Evolutionary conservation across 1,284 basidiomycete species (phyloP).

Genomic region (Sanguinoderma infundibulare): DNA sequence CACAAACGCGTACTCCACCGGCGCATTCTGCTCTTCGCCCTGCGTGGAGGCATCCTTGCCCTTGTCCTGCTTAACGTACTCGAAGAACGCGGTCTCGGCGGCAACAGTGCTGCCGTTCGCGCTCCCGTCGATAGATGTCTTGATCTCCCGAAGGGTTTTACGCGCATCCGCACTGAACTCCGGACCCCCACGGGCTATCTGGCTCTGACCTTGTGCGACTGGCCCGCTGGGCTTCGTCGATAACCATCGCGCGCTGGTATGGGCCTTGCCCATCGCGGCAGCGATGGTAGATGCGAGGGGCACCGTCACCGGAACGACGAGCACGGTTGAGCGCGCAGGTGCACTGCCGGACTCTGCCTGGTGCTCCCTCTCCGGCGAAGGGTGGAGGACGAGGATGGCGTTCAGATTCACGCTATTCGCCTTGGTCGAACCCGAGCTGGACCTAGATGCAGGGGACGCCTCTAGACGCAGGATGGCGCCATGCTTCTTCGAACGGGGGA

Average conservation of each 20-base stretch:
- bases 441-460: slow-evolving; percentile 27
- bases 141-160: slow-evolving; percentile 46
- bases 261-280: slow-evolving; percentile 59
- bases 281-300: slow-evolving; percentile 62
- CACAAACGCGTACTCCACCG: slow-evolving; percentile 56
- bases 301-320: slow-evolving; percentile 59
- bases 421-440: not conserved
- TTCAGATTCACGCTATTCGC: slow-evolving; percentile 36
- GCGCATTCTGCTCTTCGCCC: slow-evolving; percentile 9
- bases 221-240: slow-evolving; percentile 12
- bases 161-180: slow-evolving; percentile 36
- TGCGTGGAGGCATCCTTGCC: slow-evolving; percentile 15
- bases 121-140: slow-evolving; percentile 16
- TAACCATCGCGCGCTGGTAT: slow-evolving; percentile 56
- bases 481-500: slow-evolving; percentile 42
- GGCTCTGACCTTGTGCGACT: not conserved
- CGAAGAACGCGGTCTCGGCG: slow-evolving; percentile 54
- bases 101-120: slow-evolving; percentile 20
- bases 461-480: slow-evolving; percentile 40
- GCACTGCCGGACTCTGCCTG: slow-evolving; percentile 24
- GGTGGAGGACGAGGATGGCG: slow-evolving; percentile 58
- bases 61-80: slow-evolving; percentile 46
- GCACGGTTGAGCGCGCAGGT: slow-evolving; percentile 50
- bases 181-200: slow-evolving; percentile 4
- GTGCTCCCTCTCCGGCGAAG: slow-evolving; percentile 33